Evolutionary conservation across 2,329 filamentous ascomycete genomes (phyloP).

Genomic region (Phaeophleospora eucalypticola): DNA sequence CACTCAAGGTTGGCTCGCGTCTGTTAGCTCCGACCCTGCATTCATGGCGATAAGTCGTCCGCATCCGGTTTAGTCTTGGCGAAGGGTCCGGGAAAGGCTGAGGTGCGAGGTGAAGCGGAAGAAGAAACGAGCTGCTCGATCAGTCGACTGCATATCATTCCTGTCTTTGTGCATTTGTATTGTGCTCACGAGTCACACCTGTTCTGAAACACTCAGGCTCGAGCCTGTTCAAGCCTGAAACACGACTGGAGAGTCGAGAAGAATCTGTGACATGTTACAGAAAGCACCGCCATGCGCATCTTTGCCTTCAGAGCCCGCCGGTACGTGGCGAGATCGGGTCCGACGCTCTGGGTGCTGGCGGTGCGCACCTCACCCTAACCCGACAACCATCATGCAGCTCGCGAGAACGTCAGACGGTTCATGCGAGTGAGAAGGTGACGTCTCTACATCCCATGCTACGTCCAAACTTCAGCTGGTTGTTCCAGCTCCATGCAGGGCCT

Average conservation of each 20-base stretch:
- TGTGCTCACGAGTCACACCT: background rate
- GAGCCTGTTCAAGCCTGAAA: conserved; percentile 6
- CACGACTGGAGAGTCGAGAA: background rate
- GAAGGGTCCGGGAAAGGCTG: background rate
- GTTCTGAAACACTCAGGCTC: conserved; percentile 3
- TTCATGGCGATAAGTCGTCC: background rate
- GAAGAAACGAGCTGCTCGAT: background rate
- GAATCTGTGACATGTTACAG: conserved; percentile 3
- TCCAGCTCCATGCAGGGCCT: background rate
- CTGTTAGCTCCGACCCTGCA: background rate
- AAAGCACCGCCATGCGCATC: background rate
- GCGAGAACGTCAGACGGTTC: conserved; percentile 2
- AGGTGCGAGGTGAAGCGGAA: background rate
- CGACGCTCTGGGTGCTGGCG: background rate
- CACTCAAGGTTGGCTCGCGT: background rate
- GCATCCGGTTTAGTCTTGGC: background rate
- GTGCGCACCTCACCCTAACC: background rate
- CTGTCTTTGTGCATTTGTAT: conserved; percentile 1
- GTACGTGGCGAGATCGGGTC: background rate
- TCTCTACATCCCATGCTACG: background rate
- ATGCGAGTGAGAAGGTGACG: conserved; percentile 2
- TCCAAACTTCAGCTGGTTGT: too few species aligned
- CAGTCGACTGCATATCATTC: background rate
- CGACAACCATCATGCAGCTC: background rate
- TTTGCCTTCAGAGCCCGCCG: background rate